Conservation (phyloP, 1,284 basidiomycete species). For the Microbotryomycetes sp. region DNA sequence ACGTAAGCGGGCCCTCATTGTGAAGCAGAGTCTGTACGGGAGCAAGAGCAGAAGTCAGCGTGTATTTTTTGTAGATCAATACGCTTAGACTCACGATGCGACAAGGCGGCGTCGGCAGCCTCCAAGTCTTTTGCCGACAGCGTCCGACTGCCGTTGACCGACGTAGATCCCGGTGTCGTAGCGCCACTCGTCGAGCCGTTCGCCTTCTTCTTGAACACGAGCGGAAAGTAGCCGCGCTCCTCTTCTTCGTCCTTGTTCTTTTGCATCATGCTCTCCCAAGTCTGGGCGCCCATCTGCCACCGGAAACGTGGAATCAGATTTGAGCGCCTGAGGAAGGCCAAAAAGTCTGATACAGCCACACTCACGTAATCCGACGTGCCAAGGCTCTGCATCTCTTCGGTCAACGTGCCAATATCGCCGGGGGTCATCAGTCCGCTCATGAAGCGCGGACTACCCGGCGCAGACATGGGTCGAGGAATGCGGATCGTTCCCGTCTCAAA, state of each 20-base stretch:
- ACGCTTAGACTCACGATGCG: conserved; percentile 20
- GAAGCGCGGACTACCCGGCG: conserved; percentile 79
- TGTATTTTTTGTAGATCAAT: no score
- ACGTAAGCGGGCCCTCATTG: no score
- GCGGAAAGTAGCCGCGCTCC: conserved; percentile 72
- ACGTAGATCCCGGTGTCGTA: not conserved
- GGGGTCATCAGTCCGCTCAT: conserved; percentile 65
- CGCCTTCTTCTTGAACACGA: conserved; percentile 13
- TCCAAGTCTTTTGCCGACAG: conserved; percentile 75
- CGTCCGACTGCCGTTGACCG: conserved; percentile 46
- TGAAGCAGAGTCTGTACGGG: no score
- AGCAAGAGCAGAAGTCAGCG: no score
- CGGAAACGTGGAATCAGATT: not conserved
- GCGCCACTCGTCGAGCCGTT: conserved; percentile 17
- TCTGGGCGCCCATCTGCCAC: conserved; percentile 40
- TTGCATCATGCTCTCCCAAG: conserved; percentile 36
- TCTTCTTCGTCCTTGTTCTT: conserved; percentile 58
- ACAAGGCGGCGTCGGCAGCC: conserved; percentile 71
- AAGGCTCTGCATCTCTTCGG: conserved; percentile 69
- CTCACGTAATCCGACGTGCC: conserved; percentile 84
- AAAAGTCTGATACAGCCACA: conserved; percentile 48
- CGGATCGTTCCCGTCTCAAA: conserved; percentile 56
- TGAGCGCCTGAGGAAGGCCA: not conserved
- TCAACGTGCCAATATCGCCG: conserved; percentile 86
- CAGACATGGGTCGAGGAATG: conserved; percentile 59